These are phyloP conservation scores for Candolleomyces eurysporus DNA, from an alignment of 768 basidiomycete species.

Conservation along the genomic window DNA sequence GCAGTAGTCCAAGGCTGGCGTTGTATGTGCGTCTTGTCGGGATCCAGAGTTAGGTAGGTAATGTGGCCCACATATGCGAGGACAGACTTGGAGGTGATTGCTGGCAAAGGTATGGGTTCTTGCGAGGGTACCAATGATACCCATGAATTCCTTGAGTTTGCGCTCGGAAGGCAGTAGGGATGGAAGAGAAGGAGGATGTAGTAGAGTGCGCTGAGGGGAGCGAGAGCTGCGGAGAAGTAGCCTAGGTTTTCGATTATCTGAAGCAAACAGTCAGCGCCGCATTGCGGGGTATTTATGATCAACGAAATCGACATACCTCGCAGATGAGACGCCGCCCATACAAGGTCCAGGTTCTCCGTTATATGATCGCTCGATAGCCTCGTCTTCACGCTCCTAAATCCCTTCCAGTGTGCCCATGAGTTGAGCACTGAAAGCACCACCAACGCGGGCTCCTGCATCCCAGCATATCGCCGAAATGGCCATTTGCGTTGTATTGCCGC, in stretches of 20 bases:
- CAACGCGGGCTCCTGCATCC: slow-evolving; percentile 93
- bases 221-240: too few relatives aligned
- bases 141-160: too few relatives aligned
- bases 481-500: slow-evolving; percentile 92
- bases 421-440: slow-evolving; percentile 90
- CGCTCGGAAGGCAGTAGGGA: too few relatives aligned
- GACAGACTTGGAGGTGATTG: slow-evolving; percentile 26
- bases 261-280: not conserved
- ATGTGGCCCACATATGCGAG: slow-evolving; percentile 45
- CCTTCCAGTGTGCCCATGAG: slow-evolving; percentile 68
- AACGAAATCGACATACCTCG: slow-evolving; percentile 58
- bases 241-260: too few relatives aligned
- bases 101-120: slow-evolving; percentile 25
- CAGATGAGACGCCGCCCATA: slow-evolving; percentile 84
- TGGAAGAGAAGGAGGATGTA: too few relatives aligned
- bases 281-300: too few relatives aligned
- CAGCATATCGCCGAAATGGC: slow-evolving; percentile 88
- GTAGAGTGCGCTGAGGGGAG: too few relatives aligned
- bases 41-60: slow-evolving; percentile 74
- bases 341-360: slow-evolving; percentile 64
- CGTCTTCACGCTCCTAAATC: slow-evolving; percentile 46
- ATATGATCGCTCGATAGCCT: slow-evolving; percentile 57
- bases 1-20: too few relatives aligned
- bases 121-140: too few relatives aligned
- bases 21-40: slow-evolving; percentile 56